Conservation (phyloP, 139 green algal species). For the Volvox reticuliferus region DNA sequence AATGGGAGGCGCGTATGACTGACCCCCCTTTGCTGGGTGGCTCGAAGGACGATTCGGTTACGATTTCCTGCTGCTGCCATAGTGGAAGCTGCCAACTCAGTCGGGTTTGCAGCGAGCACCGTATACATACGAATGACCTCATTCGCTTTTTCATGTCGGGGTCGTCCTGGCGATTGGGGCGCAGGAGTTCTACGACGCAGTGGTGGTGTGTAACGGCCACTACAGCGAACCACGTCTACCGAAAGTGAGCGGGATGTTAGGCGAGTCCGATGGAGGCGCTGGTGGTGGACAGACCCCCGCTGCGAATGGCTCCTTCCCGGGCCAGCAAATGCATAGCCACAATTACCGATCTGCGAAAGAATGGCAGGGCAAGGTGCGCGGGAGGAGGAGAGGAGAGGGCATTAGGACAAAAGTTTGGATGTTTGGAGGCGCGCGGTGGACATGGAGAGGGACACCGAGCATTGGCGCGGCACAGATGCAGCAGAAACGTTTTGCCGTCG, state of each 20-base stretch:
- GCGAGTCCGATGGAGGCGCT: slow-evolving; percentile 1
- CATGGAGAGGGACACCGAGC: too few relatives aligned
- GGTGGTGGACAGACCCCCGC: background rate
- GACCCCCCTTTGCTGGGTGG: background rate
- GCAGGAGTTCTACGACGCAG: slow-evolving; percentile 81
- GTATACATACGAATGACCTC: background rate
- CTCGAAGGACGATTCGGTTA: background rate
- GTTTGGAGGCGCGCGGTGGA: too few relatives aligned
- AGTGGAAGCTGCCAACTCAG: too few relatives aligned
- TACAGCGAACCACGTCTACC: slow-evolving; percentile 81
- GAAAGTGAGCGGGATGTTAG: slow-evolving; percentile 61
- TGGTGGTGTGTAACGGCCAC: slow-evolving; percentile 90
- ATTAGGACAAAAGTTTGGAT: too few relatives aligned
- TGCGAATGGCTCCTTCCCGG: slow-evolving; percentile 39
- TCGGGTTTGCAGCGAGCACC: background rate
- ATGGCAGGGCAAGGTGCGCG: slow-evolving; percentile 67
- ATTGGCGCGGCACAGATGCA: too few relatives aligned
- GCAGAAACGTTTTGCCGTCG: too few relatives aligned
- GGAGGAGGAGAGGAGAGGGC: too few relatives aligned
- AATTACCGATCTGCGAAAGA: slow-evolving; percentile 71
- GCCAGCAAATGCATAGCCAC: slow-evolving; percentile 83
- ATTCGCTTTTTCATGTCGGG: background rate
- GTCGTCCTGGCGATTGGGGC: background rate
- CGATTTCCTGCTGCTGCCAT: background rate
- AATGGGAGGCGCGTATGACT: too few relatives aligned